These are phyloP conservation scores for Suhomyces bokatorum DNA, from an alignment of 1,139 yeast genomes.

Conservation along the genomic window DNA sequence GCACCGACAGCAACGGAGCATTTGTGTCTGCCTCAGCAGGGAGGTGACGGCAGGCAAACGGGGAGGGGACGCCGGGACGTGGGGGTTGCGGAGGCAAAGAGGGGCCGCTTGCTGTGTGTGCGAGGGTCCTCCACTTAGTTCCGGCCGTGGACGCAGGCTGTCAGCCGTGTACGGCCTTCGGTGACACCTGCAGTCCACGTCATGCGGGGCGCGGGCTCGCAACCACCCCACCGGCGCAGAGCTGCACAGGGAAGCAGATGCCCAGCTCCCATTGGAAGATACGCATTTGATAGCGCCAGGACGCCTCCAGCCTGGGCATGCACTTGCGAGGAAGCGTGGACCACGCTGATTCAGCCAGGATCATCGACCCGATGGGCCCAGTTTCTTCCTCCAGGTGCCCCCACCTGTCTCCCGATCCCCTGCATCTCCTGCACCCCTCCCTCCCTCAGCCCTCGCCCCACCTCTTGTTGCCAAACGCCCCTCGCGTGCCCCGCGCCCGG, in stretches of 20 bases:
- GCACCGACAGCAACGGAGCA: no score
- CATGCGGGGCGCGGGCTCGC: neutral
- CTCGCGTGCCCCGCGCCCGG: slow-evolving; percentile 1
- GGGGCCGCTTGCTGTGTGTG: no score
- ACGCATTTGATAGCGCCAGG: neutral
- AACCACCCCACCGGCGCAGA: neutral
- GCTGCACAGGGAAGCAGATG: neutral
- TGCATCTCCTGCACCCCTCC: neutral
- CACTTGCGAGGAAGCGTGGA: no score
- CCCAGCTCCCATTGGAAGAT: slow-evolving; percentile 1
- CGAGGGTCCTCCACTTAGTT: no score
- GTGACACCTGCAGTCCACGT: slow-evolving; percentile 7
- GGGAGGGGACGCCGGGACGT: no score
- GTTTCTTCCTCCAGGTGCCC: neutral
- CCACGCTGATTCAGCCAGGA: no score
- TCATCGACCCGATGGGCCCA: no score
- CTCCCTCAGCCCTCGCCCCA: neutral
- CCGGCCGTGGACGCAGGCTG: neutral
- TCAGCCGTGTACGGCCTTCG: slow-evolving; percentile 5
- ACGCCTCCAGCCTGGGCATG: no score
- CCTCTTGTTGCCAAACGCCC: neutral
- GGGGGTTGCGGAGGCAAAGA: no score
- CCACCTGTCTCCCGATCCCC: neutral
- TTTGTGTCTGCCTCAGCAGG: no score
- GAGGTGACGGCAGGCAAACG: no score